Evolutionary conservation across 129 eudicot species (phyloP).

Genomic region (Ambrosia artemisiifolia): DNA sequence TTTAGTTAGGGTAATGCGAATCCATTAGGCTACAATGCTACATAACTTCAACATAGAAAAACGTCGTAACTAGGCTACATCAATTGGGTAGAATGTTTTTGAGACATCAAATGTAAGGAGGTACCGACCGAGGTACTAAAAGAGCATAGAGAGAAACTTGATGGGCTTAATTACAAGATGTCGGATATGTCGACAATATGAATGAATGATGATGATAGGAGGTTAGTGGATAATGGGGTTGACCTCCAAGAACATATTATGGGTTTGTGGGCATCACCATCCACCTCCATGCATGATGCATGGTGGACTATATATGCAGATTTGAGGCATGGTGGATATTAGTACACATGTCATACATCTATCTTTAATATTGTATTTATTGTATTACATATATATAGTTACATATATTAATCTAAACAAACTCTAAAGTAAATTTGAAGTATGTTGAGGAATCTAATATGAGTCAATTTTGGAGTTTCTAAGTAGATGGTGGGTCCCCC

Average conservation of each 20-base stretch:
- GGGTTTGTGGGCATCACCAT: constrained; percentile 33
- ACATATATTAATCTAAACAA: too few relatives aligned
- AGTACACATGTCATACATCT: constrained; percentile 4
- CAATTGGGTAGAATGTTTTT: background rate
- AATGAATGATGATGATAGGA: constrained; percentile 32
- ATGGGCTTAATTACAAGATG: constrained; percentile 6
- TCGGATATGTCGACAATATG: constrained; percentile 11
- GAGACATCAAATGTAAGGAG: background rate
- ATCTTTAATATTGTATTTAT: background rate
- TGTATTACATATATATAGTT: background rate
- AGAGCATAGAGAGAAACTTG: constrained; percentile 4
- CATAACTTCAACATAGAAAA: too few relatives aligned
- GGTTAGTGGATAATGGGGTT: constrained; percentile 22
- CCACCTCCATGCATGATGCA: constrained; percentile 27
- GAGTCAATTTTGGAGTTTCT: background rate
- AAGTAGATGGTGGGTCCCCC: background rate
- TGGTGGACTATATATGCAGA: constrained; percentile 7
- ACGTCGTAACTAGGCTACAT: too few relatives aligned
- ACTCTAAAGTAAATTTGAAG: too few relatives aligned
- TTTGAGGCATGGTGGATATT: constrained; percentile 18
- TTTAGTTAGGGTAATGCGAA: background rate
- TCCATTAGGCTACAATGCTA: background rate
- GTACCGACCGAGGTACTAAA: too few relatives aligned
- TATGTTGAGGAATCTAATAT: background rate
- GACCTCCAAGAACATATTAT: constrained; percentile 30